Evolutionary conservation across 2,329 filamentous ascomycete genomes (phyloP).

Genomic region (Aspergillus felis): DNA sequence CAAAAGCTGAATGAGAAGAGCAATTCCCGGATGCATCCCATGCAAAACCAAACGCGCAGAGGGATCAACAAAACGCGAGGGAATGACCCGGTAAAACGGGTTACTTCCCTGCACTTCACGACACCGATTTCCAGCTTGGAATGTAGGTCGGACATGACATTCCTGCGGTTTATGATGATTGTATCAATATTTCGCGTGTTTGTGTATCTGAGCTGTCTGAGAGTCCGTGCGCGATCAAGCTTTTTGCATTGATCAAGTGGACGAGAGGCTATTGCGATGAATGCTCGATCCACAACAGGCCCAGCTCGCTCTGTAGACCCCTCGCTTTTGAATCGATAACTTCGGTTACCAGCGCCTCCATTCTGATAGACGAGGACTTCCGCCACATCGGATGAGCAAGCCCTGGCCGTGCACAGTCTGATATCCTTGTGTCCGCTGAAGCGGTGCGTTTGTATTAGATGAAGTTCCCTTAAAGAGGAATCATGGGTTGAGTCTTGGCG

Average conservation of each 20-base stretch:
- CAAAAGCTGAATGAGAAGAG: constrained; percentile 5
- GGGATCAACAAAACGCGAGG: constrained; percentile 5
- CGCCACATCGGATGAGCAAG: too few relatives aligned
- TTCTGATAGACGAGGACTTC: not conserved
- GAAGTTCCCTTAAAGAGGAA: too few relatives aligned
- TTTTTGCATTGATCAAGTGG: not conserved
- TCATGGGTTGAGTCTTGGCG: too few relatives aligned
- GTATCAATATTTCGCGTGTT: not conserved
- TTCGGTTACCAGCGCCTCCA: not conserved
- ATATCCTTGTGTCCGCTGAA: not conserved
- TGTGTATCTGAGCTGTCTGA: not conserved
- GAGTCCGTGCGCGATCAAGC: not conserved
- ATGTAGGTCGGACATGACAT: not conserved
- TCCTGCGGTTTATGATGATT: not conserved
- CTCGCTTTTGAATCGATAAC: not conserved
- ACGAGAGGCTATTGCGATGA: constrained; percentile 1
- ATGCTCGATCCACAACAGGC: constrained; percentile 3
- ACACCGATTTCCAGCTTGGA: constrained; percentile 1
- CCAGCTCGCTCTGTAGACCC: not conserved
- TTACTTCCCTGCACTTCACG: not conserved
- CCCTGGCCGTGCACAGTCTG: not conserved
- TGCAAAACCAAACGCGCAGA: constrained; percentile 9
- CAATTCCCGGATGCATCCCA: constrained; percentile 10
- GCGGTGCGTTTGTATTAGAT: not conserved
- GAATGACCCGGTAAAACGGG: constrained; percentile 7